Evolutionary conservation across 1,284 basidiomycete species (phyloP).

Genomic region (Ustilago nuda): DNA sequence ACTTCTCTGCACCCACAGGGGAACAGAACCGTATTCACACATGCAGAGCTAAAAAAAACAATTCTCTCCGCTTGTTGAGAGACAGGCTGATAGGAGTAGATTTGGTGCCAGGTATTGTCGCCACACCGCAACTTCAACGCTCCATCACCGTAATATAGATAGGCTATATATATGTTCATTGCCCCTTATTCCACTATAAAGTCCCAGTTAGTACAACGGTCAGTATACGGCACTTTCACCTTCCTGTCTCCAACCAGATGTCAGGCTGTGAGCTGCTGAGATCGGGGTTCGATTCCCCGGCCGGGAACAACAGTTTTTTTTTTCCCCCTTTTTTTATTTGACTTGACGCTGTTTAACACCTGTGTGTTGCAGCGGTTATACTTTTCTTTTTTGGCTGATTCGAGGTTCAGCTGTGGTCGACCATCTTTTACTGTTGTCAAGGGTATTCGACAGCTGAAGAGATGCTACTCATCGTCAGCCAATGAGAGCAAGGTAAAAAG

Average conservation of each 20-base stretch:
- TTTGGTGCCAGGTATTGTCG: too few species aligned
- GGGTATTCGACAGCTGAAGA: too few species aligned
- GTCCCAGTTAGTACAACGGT: conserved; percentile 28
- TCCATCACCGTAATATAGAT: too few species aligned
- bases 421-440: neutral
- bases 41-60: too few species aligned
- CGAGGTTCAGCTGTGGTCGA: neutral
- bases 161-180: too few species aligned
- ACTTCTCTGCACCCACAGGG: too few species aligned
- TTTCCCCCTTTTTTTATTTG: neutral
- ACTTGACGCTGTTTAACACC: neutral
- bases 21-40: too few species aligned
- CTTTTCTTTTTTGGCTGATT: neutral
- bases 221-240: conserved; percentile 24
- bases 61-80: too few species aligned
- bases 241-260: neutral
- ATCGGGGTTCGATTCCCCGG: conserved; percentile 56
- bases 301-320: conserved; percentile 25
- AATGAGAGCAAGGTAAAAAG: neutral
- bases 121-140: too few species aligned
- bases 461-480: too few species aligned
- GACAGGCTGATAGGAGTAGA: too few species aligned
- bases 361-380: neutral
- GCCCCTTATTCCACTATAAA: too few species aligned
- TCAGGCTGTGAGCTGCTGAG: conserved; percentile 9